A percentile compares a stretch with the other conserved stretches of the same genome.
phyloP scores from a whole-genome alignment of 306 rosid genomes.

The Vigna trinervia region DNA sequence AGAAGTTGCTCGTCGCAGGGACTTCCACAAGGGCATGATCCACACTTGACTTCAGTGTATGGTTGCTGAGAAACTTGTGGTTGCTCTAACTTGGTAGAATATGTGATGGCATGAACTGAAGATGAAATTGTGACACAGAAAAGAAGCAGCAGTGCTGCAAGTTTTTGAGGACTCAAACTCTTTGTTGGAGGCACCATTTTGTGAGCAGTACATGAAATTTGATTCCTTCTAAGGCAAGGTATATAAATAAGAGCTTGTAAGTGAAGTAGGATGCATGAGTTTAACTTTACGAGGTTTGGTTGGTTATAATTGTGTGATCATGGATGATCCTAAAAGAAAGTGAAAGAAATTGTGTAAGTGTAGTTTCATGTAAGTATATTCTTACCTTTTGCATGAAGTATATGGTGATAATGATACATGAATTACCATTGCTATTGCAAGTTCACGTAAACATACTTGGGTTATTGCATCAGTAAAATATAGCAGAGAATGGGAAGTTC shows the following conservation, averaged over 20 bases:
- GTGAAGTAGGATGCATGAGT: conserved; percentile 27
- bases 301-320: neutral
- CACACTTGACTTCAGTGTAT: conserved; percentile 69
- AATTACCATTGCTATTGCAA: too few relatives aligned
- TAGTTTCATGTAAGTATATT: conserved; percentile 41
- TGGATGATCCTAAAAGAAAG: neutral
- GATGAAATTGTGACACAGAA: conserved; percentile 43
- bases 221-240: conserved; percentile 31
- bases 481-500: conserved; percentile 15
- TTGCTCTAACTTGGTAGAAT: conserved; percentile 42
- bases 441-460: too few relatives aligned
- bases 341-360: neutral
- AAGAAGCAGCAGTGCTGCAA: conserved; percentile 21
- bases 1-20: conserved; percentile 56
- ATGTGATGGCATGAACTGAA: neutral
- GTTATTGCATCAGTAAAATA: conserved; percentile 7
- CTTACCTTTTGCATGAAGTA: conserved; percentile 41
- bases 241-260: conserved; percentile 35
- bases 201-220: conserved; percentile 14
- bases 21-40: conserved; percentile 74
- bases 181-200: conserved; percentile 48
- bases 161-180: conserved; percentile 39
- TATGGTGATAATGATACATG: conserved; percentile 1
- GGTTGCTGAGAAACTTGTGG: conserved; percentile 12
- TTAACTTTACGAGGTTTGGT: neutral